Base-by-base conservation (phyloP, 495 filamentous ascomycete species). In the Hypoxylon trugodes region DNA sequence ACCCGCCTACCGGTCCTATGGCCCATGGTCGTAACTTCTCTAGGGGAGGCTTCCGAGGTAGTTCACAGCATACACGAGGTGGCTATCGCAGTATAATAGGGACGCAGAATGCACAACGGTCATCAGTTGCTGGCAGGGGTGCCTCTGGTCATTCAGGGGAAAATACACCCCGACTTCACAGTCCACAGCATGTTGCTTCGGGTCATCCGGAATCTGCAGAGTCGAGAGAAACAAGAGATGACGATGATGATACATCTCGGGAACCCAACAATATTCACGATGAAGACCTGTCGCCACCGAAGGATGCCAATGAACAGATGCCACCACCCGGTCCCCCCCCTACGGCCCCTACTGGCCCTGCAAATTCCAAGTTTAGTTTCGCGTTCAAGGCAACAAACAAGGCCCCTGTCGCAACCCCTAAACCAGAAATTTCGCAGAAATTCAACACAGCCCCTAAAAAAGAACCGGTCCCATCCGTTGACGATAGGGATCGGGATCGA, bases 341-440 rank as follows among this genome's bases (percentile, higher is more conserved):
- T 12, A 73, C 77, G 4, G 76, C 83, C 19, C 77, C 83, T 32
- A 79, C 84, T 19, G 76, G 82, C 68, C 58, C 77, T 46, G 79
- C 85, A 82, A 75, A 84, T 81, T 87, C 87, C 32, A 94, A 92
- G 71, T 91, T 96, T 66, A 92, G 90, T 67, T 96, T 96, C 73
- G 89, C 91, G 9, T 88, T 96, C 73, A 96, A 95, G 71, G 78
- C 86, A 24, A 74, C 82, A 10, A 76, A 68, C 0, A 95, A 95
- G 58, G 75, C 85, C 16, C 75, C 81, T 4, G 72, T 79, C n/a
- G 77, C 86, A 15, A 76, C 84, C 18, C 82, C 90, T 3, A 90
- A 92, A 59, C 85, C 88, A 5, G 90, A 82, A 79, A 92, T 85
- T 55, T 89, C 87, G 2, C 86, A 87, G 58, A 89, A 89, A 50